Conservation (phyloP, 2,329 filamentous ascomycete genomes). For the Neonectria hederae region DNA sequence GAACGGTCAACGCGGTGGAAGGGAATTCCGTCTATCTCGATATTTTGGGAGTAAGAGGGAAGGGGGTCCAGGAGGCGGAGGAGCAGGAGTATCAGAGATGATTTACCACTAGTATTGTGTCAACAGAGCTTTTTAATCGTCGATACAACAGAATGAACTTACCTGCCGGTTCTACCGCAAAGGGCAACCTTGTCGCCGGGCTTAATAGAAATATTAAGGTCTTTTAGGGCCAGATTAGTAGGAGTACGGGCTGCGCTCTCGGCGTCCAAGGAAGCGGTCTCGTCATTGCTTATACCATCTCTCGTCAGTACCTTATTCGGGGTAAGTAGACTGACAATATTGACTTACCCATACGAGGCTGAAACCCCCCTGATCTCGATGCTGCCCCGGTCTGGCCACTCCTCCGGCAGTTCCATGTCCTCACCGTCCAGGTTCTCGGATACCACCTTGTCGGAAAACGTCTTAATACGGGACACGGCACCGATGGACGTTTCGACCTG, state of each 20-base stretch:
- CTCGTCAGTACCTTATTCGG: not conserved
- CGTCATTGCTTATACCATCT: not conserved
- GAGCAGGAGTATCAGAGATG: slow-evolving; percentile 50
- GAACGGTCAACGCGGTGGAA: slow-evolving; percentile 50
- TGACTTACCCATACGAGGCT: slow-evolving; percentile 23
- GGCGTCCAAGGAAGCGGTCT: not conserved
- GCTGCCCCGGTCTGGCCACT: slow-evolving; percentile 20
- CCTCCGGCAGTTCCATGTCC: not conserved
- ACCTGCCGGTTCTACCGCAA: slow-evolving; percentile 39
- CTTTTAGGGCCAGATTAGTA: not conserved
- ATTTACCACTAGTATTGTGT: slow-evolving; percentile 50
- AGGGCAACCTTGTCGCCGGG: slow-evolving; percentile 36
- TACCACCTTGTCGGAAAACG: slow-evolving; percentile 7
- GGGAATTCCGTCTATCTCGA: slow-evolving; percentile 54
- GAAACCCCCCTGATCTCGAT: slow-evolving; percentile 22
- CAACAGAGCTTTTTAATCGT: not conserved
- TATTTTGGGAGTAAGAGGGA: slow-evolving; percentile 23
- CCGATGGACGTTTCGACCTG: slow-evolving; percentile 44
- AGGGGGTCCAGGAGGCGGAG: slow-evolving; percentile 52
- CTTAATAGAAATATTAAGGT: slow-evolving; percentile 25
- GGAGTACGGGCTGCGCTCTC: not conserved
- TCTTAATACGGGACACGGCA: slow-evolving; percentile 37
- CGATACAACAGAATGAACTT: not conserved
- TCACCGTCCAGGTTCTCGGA: slow-evolving; percentile 10
- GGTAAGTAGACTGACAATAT: not conserved